Base-by-base conservation (phyloP, 2,329 filamentous ascomycete genomes). In the Trichoderma harzianum region DNA sequence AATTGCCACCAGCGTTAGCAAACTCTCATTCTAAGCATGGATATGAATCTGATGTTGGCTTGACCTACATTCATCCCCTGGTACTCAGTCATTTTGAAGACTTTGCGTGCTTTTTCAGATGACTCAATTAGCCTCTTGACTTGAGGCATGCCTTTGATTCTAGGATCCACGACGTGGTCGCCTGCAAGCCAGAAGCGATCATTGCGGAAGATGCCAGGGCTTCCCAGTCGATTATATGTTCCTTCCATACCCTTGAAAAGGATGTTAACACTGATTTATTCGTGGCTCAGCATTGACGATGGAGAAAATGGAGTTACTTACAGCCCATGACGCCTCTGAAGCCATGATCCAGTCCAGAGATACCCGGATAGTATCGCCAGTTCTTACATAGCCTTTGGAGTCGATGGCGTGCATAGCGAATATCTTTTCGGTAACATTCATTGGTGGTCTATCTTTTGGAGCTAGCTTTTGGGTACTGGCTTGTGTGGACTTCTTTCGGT, bases 131-230 rank as follows among this genome's bases (percentile, higher is more conserved):
- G 76, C 14, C 72, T 75, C 70, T 80, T 76, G 39, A 83, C 77
- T 34, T 78, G 74, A 1, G 83, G 82, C 0, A 75, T 72, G 16
- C 81, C 72, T n/a, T 80, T 79, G 8, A 82, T 75, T 1, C 83
- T 78, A 2, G 85, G 84, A 67, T 86, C 84, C 5, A 86, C 83
- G 5, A 83, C 79, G 73, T 86, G 84, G 74, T 86, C 85, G 2
- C 82, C 82, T 0, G 84, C 84, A 7, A 87, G 79, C 85, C 85
- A 86, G 74, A 87, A 82, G 0, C 85, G 77, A 73, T 86, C 84
- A 67, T 86, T 87, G 10, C 85, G 83, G 72, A 81, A 85, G n/a
- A 85, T 83, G 4, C 81, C 80, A 0, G 83, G 83, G 14, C 76
- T 74, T 3, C 83, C 82, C 8, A 86, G 74, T 4, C 76, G 67